Evolutionary conservation across 2,329 filamentous ascomycete species (phyloP).

Genomic region (Sordariomycetes sp.): DNA sequence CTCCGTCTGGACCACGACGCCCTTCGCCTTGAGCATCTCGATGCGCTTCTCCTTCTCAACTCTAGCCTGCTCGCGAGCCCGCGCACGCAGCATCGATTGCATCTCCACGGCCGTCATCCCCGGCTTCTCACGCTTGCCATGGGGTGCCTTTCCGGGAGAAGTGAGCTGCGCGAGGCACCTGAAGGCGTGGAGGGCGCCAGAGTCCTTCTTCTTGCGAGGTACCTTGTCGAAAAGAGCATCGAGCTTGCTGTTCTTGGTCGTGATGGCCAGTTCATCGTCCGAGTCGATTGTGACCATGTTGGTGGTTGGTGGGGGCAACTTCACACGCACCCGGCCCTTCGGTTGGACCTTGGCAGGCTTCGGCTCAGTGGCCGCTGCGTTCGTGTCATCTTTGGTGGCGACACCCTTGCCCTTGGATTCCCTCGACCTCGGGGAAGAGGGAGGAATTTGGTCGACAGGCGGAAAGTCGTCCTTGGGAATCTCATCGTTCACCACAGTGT

Average conservation of each 20-base stretch:
- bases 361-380: background rate
- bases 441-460: conserved; percentile 22
- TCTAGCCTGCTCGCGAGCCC: conserved; percentile 71
- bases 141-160: conserved; percentile 45
- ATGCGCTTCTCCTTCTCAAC: conserved; percentile 68
- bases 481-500: conserved; percentile 11
- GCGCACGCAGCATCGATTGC: conserved; percentile 54
- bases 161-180: conserved; percentile 64
- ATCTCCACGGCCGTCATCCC: conserved; percentile 62
- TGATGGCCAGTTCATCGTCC: conserved; percentile 57
- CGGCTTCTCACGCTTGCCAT: conserved; percentile 30
- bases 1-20: conserved; percentile 69
- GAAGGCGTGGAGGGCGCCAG: conserved; percentile 54
- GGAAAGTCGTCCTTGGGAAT: conserved; percentile 20
- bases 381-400: conserved; percentile 1
- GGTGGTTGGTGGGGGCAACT: conserved; percentile 27
- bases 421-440: conserved; percentile 15
- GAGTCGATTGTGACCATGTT: conserved; percentile 31
- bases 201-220: conserved; percentile 51
- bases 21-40: conserved; percentile 65
- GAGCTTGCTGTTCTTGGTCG: conserved; percentile 37
- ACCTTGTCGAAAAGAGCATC: conserved; percentile 60
- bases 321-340: conserved; percentile 40
- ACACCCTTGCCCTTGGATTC: conserved; percentile 6
- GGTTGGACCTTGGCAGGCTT: conserved; percentile 17